Evolutionary conservation across 805 yeast species (phyloP), one percentile per base, ranked within the genome.

Genomic region (Ogataea pilisensis): DNA sequence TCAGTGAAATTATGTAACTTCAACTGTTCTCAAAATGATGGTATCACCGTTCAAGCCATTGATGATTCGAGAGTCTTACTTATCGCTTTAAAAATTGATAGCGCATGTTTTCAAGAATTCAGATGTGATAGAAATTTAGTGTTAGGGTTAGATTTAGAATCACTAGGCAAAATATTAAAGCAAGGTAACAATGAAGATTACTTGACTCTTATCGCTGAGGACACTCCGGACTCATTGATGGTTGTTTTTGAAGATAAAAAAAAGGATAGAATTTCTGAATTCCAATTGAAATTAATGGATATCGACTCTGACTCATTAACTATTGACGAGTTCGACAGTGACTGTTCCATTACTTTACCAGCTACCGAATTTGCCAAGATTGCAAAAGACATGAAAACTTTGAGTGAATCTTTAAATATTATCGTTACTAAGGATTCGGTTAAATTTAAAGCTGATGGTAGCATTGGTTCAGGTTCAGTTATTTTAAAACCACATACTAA

Each of bases 11-110:
- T 90, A 55, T 93, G 97, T 72, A 93, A 93, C 75, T 87, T 93
- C 74, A 93, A 89, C 71, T 93, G 97, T 70, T 80, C 95, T n/a
- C 93, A 86, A 64, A 77, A 80, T 48, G 52, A 56, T 18, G 99
- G 99, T 52, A 83, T 93, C 57, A 84, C 95, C 9, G 91, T 95
- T 18, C 98, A 93, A 72, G 98, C 99, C 21, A 93, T 93, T 53
- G 99, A 93, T 67, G 95, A 89, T 62, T 89, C 99, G 21, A 87
- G 97, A 73, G 96, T 93, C 44, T 76, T 90, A 49, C 75, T 93
- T 50, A 96, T 91, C 31, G 85, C 95, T 17, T 72, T 93, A 48
- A 78, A 86, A 54, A 83, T 93, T 51, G 95, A 95, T 44, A 79
- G 82, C 48, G 90, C 85, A 46, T 90, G 95, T 11, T 93, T 93